Evolutionary conservation across 495 filamentous ascomycete genomes (phyloP).

Genomic region (Peziza echinospora): DNA sequence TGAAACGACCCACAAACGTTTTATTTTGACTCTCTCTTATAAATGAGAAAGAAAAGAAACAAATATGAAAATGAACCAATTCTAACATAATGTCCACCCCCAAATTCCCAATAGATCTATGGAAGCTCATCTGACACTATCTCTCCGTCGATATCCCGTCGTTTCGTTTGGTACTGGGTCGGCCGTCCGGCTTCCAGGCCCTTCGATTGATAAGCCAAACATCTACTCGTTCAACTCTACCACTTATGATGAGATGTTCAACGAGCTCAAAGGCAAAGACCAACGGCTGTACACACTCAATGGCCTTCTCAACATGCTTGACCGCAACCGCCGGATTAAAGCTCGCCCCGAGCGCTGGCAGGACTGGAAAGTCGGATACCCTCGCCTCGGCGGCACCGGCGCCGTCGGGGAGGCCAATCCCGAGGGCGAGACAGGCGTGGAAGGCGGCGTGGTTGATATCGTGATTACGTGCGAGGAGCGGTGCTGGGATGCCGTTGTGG

Average conservation of each 20-base stretch:
- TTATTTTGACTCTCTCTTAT: no score
- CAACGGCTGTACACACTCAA: conserved; percentile 74
- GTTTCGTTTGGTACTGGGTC: conserved; percentile 97
- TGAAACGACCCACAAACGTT: no score
- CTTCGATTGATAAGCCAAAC: conserved; percentile 77
- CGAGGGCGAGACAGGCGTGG: conserved; percentile 38
- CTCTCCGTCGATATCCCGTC: conserved; percentile 69
- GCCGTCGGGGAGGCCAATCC: conserved; percentile 20
- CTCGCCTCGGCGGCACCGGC: conserved; percentile 37
- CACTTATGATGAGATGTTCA: conserved; percentile 79
- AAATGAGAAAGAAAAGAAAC: no score
- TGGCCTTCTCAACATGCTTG: conserved; percentile 86
- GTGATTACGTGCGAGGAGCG: conserved; percentile 96
- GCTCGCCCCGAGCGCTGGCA: conserved; percentile 95
- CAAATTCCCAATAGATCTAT: conserved; percentile 51
- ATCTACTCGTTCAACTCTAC: conserved; percentile 93
- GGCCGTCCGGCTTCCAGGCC: conserved; percentile 81
- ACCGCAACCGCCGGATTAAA: conserved; percentile 77
- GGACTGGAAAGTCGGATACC: conserved; percentile 79
- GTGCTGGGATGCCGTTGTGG: conserved; percentile 96
- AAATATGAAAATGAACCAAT: no score
- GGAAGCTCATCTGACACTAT: conserved; percentile 86
- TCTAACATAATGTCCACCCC: not conserved
- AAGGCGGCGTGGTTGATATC: conserved; percentile 78
- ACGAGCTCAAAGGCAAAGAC: conserved; percentile 68